Evolutionary conservation across 257 asterid genomes (phyloP).

Genomic region (Forsythia viridissima): DNA sequence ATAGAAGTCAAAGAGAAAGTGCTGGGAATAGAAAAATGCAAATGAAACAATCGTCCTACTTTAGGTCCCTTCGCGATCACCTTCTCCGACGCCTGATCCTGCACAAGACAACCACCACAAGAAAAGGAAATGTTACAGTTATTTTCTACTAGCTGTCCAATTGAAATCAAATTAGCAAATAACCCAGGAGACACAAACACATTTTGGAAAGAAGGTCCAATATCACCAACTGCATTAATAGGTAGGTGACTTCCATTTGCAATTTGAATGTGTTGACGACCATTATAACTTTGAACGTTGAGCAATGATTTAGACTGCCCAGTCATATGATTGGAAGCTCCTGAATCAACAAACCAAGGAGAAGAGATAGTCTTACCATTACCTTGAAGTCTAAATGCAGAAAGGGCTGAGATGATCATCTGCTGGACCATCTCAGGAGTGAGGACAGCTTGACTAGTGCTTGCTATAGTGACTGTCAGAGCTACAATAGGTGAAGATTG

Average conservation of each 20-base stretch:
- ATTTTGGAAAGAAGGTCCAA: no score
- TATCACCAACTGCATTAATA: no score
- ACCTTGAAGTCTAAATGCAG: background rate
- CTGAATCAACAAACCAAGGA: slow-evolving; percentile 3
- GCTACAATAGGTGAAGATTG: background rate
- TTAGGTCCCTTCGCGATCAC: slow-evolving; percentile 5
- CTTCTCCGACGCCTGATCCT: no score
- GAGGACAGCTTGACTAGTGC: background rate
- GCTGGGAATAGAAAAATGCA: background rate
- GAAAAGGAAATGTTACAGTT: no score
- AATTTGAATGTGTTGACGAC: background rate
- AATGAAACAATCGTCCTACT: background rate
- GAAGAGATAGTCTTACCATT: background rate
- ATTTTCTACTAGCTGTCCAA: no score
- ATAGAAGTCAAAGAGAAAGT: no score
- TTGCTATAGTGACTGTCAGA: background rate
- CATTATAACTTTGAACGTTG: background rate
- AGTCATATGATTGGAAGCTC: background rate
- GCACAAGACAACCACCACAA: background rate
- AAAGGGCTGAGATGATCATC: background rate
- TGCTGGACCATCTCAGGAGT: background rate
- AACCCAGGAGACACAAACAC: no score
- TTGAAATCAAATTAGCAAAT: no score
- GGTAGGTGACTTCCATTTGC: no score
- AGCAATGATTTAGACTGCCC: background rate